A percentile compares a stretch with the other conserved stretches of the same genome.
Evolutionary conservation across 2,329 filamentous ascomycete species (phyloP).

Genomic region (Colletotrichum sp.): DNA sequence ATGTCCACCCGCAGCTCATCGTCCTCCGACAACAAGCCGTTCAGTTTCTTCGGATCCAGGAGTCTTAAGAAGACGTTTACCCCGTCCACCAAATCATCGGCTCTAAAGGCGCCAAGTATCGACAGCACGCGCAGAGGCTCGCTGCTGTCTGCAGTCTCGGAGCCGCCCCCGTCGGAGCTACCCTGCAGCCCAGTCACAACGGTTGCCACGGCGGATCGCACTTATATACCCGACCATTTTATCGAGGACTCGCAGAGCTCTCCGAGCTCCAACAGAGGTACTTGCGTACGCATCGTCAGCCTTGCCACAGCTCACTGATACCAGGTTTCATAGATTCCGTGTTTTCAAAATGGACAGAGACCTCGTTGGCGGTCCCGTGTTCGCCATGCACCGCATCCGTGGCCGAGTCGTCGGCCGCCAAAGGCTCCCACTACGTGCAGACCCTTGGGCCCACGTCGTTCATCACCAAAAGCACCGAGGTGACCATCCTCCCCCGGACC

Average conservation of each 20-base stretch:
- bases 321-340: constrained; percentile 41
- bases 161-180: background rate
- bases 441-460: constrained; percentile 45
- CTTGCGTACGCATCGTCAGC: background rate
- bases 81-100: constrained; percentile 22
- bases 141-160: constrained; percentile 9
- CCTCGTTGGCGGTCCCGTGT: constrained; percentile 31
- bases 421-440: constrained; percentile 39
- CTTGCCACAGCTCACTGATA: constrained; percentile 23
- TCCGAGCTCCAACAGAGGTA: constrained; percentile 39
- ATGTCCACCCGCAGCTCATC: constrained; percentile 49
- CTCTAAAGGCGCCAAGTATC: constrained; percentile 2
- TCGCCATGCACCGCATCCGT: constrained; percentile 36
- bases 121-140: constrained; percentile 15
- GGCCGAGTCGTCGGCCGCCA: constrained; percentile 29
- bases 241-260: constrained; percentile 9
- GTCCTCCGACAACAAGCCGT: constrained; percentile 43
- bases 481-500: constrained; percentile 36
- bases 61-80: constrained; percentile 36
- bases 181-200: background rate
- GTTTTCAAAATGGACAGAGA: constrained; percentile 38
- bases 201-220: background rate
- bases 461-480: constrained; percentile 44
- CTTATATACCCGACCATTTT: background rate
- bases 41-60: constrained; percentile 49